Evolutionary conservation across 2,329 filamentous ascomycete genomes (phyloP).

Genomic region (Xylariaceae sp.): DNA sequence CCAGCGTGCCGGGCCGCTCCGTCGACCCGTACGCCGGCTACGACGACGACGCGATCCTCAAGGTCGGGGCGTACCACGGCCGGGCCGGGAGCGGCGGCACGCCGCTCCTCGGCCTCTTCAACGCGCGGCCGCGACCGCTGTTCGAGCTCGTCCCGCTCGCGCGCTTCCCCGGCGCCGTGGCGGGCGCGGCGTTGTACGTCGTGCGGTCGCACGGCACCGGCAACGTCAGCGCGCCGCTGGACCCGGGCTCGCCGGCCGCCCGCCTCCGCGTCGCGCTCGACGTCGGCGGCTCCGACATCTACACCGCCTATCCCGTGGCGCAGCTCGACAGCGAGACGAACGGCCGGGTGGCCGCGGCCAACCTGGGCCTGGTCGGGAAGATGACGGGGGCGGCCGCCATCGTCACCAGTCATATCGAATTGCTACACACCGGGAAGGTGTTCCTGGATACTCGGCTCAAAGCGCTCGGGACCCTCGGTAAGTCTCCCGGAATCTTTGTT

Average conservation of each 20-base stretch:
- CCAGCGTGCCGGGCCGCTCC: conserved; percentile 64
- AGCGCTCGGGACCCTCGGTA: conserved; percentile 68
- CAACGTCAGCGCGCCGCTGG: conserved; percentile 47
- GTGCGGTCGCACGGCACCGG: conserved; percentile 66
- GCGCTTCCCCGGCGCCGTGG: conserved; percentile 70
- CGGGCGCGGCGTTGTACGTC: too few species aligned
- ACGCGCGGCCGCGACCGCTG: conserved; percentile 56
- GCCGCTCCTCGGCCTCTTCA: conserved; percentile 78
- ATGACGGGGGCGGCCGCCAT: conserved; percentile 85
- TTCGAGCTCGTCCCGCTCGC: conserved; percentile 63
- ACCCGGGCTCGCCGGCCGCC: conserved; percentile 33
- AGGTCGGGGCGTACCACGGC: conserved; percentile 73
- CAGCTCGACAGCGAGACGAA: conserved; percentile 41
- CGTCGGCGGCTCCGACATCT: conserved; percentile 67
- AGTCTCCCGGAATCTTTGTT: too few species aligned
- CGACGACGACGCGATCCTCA: conserved; percentile 64
- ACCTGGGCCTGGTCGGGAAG: conserved; percentile 73
- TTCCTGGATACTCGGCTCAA: conserved; percentile 65
- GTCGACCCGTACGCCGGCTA: conserved; percentile 70
- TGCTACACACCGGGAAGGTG: conserved; percentile 49
- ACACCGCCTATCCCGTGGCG: conserved; percentile 64
- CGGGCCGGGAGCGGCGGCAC: conserved; percentile 57
- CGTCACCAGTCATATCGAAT: conserved; percentile 49
- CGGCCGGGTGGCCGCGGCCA: conserved; percentile 49
- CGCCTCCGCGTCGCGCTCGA: conserved; percentile 58